Base-by-base conservation (phyloP, 306 rosid species). In the Leucaena leucocephala region DNA sequence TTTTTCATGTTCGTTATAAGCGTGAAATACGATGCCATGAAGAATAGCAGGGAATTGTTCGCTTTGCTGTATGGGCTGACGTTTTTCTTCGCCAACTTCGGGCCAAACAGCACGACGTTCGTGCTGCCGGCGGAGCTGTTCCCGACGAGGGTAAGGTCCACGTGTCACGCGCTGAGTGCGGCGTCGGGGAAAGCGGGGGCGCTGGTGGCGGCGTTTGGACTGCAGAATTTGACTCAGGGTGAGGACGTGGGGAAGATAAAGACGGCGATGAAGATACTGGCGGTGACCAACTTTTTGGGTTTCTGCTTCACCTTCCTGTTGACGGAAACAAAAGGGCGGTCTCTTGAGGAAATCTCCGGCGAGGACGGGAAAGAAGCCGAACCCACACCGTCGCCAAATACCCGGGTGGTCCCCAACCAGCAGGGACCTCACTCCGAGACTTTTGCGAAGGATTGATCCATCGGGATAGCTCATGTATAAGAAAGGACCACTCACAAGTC, bases 291-390 rank as follows among this genome's bases (percentile, higher is more conserved):
- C 75, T 2, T 88, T 27, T 27, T 27, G 27, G 27, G 27, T 1
- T 27, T 27, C 27, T 27, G 27, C 27, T 27, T 27, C 27, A 0
- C 27, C 27, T 27, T 27, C 27, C 27, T 27, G 27, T 27, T 27
- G 27, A 27, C 27, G 27, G 27, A 27, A 27, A 27, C 27, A 27
- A 93, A 91, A 80, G 98, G 98, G 0, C 48, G 93, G 22, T 91
- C 97, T 0, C 19, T 91, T 87, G 98, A 93, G 74, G 97, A 93
- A 81, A 93, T 93, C 7, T 93, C 91, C 0, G 98, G 93, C 0
- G 98, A 91, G 71, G 97, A 91, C n/a, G 90, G 83, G 0, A 77
- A 77, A 34, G 88, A 73, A 3, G 63, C 45, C 14, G 94, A 65
- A 3, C 61, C 61, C 72, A 82, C 86, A 0, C 42, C 80, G 12